These are phyloP conservation scores for Tricholoma terreum DNA, from an alignment of 768 basidiomycete genomes.

Conservation along the genomic window DNA sequence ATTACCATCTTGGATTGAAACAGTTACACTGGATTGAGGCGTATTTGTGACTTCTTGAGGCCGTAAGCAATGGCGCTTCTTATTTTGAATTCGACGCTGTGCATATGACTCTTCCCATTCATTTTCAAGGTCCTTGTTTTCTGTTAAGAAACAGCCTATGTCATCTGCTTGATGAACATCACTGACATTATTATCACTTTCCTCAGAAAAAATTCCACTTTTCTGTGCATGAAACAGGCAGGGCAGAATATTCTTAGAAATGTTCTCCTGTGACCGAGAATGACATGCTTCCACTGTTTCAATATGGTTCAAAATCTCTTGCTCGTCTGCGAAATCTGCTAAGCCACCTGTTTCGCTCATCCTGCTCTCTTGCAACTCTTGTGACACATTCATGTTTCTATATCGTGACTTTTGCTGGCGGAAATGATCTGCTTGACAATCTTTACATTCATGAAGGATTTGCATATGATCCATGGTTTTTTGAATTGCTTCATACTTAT, in stretches of 20 bases:
- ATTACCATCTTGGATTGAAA: conserved; percentile 24
- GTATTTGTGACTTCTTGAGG: neutral
- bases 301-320: conserved; percentile 38
- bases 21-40: conserved; percentile 15
- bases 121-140: neutral
- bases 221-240: neutral
- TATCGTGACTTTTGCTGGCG: conserved; percentile 35
- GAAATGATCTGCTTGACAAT: neutral
- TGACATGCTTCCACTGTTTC: conserved; percentile 20
- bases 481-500: neutral
- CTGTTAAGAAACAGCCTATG: neutral
- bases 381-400: neutral
- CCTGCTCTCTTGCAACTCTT: neutral
- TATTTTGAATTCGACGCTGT: neutral
- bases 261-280: conserved; percentile 33
- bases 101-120: neutral
- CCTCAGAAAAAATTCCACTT: neutral
- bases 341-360: conserved; percentile 28
- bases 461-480: neutral
- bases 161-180: neutral
- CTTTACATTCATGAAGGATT: neutral
- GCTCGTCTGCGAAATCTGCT: conserved; percentile 30
- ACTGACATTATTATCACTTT: neutral
- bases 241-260: neutral
- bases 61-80: neutral